Conservation (phyloP, 202 grass and related monocot genomes). For the Schoenoplectus tabernaemontani region DNA sequence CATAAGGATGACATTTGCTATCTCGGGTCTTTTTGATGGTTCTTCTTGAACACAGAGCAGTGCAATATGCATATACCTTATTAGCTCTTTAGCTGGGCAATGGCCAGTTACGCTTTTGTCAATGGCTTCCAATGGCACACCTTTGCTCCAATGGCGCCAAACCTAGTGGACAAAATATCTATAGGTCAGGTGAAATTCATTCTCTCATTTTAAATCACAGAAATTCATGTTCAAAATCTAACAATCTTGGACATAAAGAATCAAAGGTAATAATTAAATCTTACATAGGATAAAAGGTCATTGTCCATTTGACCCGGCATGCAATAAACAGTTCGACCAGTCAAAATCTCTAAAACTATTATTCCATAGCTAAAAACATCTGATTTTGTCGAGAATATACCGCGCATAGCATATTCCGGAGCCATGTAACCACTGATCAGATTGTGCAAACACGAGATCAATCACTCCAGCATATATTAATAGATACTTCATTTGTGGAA, state of each 20-base stretch:
- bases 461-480: too few relatives aligned
- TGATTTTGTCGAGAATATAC: too few relatives aligned
- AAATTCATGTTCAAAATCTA: too few relatives aligned
- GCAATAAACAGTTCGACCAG: conserved; percentile 22
- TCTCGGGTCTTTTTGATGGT: neutral
- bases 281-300: neutral
- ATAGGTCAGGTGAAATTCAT: too few relatives aligned
- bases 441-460: too few relatives aligned
- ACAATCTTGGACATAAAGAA: too few relatives aligned
- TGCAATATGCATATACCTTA: neutral
- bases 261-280: neutral
- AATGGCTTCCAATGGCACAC: neutral
- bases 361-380: too few relatives aligned
- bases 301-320: neutral
- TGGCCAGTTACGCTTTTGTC: neutral
- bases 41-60: conserved; percentile 1
- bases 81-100: neutral
- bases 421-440: too few relatives aligned
- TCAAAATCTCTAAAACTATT: conserved; percentile 46
- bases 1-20: neutral
- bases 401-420: too few relatives aligned
- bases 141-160: neutral
- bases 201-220: too few relatives aligned
- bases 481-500: too few relatives aligned
- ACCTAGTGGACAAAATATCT: neutral